phyloP scores from a whole-genome alignment of 805 yeast species.

The Hanseniaspora occidentalis region DNA sequence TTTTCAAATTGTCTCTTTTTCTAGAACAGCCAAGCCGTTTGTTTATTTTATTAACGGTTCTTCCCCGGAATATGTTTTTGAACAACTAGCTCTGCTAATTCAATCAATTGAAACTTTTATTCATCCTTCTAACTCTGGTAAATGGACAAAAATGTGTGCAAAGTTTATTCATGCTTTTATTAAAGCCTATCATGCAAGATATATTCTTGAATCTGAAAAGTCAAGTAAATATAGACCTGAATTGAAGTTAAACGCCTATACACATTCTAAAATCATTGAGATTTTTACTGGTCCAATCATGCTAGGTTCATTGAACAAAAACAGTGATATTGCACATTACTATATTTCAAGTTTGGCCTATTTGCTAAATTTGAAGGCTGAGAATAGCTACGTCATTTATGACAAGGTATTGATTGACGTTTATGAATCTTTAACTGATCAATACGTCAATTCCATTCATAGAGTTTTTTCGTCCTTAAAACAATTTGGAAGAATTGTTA shows the following conservation, averaged over 20 bases:
- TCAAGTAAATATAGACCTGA: constrained; percentile 14
- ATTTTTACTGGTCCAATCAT: constrained; percentile 40
- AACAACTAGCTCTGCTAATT: constrained; percentile 40
- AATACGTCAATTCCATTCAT: constrained; percentile 63
- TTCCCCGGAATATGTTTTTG: constrained; percentile 32
- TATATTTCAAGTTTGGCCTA: constrained; percentile 47
- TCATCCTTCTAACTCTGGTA: constrained; percentile 88
- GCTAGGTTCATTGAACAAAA: constrained; percentile 72
- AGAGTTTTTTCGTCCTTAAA: constrained; percentile 63
- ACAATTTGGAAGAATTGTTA: constrained; percentile 48
- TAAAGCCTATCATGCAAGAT: constrained; percentile 47
- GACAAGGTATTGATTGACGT: constrained; percentile 52
- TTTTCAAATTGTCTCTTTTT: constrained; percentile 28
- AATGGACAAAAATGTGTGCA: constrained; percentile 69
- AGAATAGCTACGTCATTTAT: constrained; percentile 27
- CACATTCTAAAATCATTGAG: constrained; percentile 25
- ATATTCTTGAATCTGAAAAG: constrained; percentile 32
- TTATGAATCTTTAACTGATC: constrained; percentile 58
- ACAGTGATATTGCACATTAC: constrained; percentile 38
- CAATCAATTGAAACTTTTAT: constrained; percentile 67
- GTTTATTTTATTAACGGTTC: constrained; percentile 52
- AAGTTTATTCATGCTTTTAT: constrained; percentile 50
- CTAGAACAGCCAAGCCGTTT: constrained; percentile 33
- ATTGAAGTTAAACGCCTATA: constrained; percentile 21
- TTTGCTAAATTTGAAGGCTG: constrained; percentile 53